These are phyloP conservation scores for Beauveria brongniartii DNA, from an alignment of 2,329 filamentous ascomycete species.

Conservation along the genomic window DNA sequence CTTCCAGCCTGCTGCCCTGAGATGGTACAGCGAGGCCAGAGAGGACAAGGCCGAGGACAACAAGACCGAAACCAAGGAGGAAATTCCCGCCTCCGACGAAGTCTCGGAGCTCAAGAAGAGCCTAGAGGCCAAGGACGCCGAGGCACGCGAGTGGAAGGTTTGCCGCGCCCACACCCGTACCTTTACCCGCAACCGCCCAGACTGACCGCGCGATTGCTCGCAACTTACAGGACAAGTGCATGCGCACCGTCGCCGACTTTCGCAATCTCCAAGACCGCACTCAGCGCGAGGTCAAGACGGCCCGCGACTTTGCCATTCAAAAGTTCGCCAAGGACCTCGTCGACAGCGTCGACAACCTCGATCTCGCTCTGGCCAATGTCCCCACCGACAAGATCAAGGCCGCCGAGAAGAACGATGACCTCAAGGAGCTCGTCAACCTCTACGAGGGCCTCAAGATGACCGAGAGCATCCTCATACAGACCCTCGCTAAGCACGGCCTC, in stretches of 20 bases:
- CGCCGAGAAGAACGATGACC: constrained; percentile 40
- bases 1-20: constrained; percentile 25
- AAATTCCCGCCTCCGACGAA: constrained; percentile 24
- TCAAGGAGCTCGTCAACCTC: constrained; percentile 68
- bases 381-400: constrained; percentile 61
- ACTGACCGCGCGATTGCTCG: neutral
- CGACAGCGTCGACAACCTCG: constrained; percentile 93
- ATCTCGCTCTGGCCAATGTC: constrained; percentile 79
- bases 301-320: constrained; percentile 90
- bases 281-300: constrained; percentile 77
- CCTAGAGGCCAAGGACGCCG: constrained; percentile 44
- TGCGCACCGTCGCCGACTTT: constrained; percentile 92
- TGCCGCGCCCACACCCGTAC: constrained; percentile 17
- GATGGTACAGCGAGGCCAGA: constrained; percentile 44
- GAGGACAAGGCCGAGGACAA: constrained; percentile 29
- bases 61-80: constrained; percentile 21
- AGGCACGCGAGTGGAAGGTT: constrained; percentile 75
- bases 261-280: constrained; percentile 96
- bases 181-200: neutral
- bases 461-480: constrained; percentile 76
- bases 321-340: constrained; percentile 92
- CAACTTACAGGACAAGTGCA: constrained; percentile 73
- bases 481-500: constrained; percentile 88
- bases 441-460: constrained; percentile 95
- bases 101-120: constrained; percentile 41